A percentile compares a stretch with the other conserved stretches of the same genome.
These are phyloP conservation scores for Purshia tridentata DNA, from an alignment of 306 rosid species.

Conservation along the genomic window DNA sequence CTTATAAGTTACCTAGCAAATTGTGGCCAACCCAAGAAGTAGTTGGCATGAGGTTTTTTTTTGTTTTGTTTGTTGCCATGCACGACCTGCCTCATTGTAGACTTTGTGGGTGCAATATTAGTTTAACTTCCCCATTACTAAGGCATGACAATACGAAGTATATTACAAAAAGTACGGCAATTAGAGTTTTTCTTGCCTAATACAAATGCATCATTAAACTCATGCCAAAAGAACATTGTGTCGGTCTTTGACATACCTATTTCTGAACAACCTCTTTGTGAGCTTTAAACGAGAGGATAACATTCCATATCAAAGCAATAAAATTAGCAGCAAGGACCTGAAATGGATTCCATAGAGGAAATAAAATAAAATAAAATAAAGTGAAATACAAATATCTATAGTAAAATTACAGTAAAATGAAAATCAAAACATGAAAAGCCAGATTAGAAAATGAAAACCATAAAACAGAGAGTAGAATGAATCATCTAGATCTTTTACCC, in stretches of 20 bases:
- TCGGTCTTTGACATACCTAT: conserved; percentile 40
- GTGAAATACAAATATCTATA: neutral
- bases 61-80: neutral
- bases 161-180: neutral
- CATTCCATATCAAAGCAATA: conserved; percentile 83
- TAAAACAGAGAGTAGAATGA: neutral
- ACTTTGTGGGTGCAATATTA: neutral
- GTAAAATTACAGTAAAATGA: neutral
- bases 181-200: neutral
- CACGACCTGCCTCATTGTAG: neutral
- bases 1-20: neutral
- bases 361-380: neutral
- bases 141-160: neutral
- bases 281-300: conserved; percentile 90
- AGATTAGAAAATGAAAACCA: neutral
- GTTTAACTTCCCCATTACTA: neutral
- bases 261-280: conserved; percentile 70
- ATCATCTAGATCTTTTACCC: neutral
- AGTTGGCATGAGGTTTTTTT: neutral
- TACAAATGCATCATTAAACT: neutral
- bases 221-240: neutral
- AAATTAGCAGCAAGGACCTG: conserved; percentile 95
- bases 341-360: conserved; percentile 19
- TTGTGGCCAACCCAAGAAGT: neutral
- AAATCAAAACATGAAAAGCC: neutral